Evolutionary conservation across 352 stramenopile species (phyloP).

Genomic region (Phytophthora litchii): DNA sequence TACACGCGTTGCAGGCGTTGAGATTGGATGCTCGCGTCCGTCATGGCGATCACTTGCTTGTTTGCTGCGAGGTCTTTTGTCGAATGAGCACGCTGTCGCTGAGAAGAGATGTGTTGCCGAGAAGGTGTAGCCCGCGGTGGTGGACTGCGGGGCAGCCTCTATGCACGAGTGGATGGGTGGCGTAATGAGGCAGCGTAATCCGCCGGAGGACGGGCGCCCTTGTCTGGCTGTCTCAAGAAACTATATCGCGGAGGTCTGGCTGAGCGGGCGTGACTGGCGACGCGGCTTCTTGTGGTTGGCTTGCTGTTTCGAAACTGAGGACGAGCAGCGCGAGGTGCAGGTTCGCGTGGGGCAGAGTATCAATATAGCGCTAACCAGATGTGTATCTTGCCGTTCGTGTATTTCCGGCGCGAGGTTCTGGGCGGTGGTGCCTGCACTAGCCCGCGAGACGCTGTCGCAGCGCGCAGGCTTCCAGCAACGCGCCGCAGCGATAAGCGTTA

Average conservation of each 20-base stretch:
- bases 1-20: conserved; percentile 74
- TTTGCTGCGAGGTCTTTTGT: conserved; percentile 17
- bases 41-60: conserved; percentile 40
- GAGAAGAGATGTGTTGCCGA: conserved; percentile 14
- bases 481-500: conserved; percentile 22
- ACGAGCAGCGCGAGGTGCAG: conserved; percentile 1
- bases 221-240: conserved; percentile 18
- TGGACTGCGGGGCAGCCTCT: conserved; percentile 22
- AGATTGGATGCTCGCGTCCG: conserved; percentile 51
- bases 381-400: conserved; percentile 21
- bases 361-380: conserved; percentile 33
- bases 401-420: conserved; percentile 30
- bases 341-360: conserved; percentile 8
- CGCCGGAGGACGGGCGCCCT: conserved; percentile 5
- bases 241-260: conserved; percentile 15
- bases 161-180: conserved; percentile 27
- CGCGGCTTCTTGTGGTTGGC: conserved; percentile 13
- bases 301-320: conserved; percentile 37
- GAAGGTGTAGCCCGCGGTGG: conserved; percentile 20
- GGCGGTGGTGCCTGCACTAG: conserved; percentile 10
- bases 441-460: conserved; percentile 2
- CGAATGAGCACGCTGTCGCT: conserved; percentile 27
- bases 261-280: conserved; percentile 2
- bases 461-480: conserved; percentile 24
- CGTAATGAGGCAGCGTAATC: conserved; percentile 23